phyloP scores from a whole-genome alignment of 345 rosid species.

The Erucastrum elatum region DNA sequence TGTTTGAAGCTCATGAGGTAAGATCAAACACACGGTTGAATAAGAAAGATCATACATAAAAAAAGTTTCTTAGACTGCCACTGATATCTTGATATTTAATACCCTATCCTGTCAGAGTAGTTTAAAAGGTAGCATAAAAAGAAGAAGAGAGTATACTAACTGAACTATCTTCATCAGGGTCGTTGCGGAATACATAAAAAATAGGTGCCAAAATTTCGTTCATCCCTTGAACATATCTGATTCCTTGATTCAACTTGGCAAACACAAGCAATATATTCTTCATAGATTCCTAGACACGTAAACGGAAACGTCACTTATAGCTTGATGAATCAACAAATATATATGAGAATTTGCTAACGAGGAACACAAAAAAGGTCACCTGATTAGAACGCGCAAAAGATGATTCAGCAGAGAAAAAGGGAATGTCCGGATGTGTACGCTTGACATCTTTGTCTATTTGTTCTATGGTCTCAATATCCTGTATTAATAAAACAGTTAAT shows the following conservation, averaged over 20 bases:
- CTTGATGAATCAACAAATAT: slow-evolving; percentile 17
- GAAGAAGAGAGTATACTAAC: slow-evolving; percentile 47
- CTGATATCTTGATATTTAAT: slow-evolving; percentile 4
- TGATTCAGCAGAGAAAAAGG: slow-evolving; percentile 87
- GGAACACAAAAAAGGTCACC: slow-evolving; percentile 46
- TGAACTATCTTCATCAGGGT: slow-evolving; percentile 79
- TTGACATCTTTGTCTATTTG: slow-evolving; percentile 96
- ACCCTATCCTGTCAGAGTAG: background rate
- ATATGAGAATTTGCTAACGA: slow-evolving; percentile 4
- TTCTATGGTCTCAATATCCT: slow-evolving; percentile 90
- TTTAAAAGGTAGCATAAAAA: background rate
- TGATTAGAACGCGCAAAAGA: slow-evolving; percentile 74
- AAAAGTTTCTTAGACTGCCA: slow-evolving; percentile 1
- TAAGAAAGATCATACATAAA: background rate
- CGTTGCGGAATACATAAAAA: slow-evolving; percentile 80
- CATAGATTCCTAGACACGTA: slow-evolving; percentile 73
- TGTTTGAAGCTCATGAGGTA: background rate
- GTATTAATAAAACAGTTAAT: slow-evolving; percentile 21
- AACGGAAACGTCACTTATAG: slow-evolving; percentile 28
- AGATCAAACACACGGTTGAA: slow-evolving; percentile 4
- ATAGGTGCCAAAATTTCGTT: slow-evolving; percentile 94
- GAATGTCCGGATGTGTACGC: slow-evolving; percentile 97
- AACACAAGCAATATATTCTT: slow-evolving; percentile 77
- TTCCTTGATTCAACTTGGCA: slow-evolving; percentile 97
- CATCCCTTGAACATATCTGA: slow-evolving; percentile 99